These are phyloP conservation scores for Phalaenopsis equestris DNA, from an alignment of 106 monocot genomes.

Conservation along the genomic window DNA sequence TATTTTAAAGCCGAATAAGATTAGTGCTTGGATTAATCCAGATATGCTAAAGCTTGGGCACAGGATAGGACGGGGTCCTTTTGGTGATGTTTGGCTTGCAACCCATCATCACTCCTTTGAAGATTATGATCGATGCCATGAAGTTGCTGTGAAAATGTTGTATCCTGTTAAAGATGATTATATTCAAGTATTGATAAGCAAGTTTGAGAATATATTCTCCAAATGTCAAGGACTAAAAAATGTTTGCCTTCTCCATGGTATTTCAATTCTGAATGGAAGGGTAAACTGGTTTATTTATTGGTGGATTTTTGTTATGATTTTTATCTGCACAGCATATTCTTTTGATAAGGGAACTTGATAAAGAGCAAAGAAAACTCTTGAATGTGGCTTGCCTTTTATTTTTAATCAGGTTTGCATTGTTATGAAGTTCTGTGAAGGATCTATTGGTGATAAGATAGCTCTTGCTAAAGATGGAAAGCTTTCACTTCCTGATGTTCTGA, in stretches of 20 bases:
- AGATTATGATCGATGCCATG: constrained; percentile 74
- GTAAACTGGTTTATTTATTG: constrained; percentile 27
- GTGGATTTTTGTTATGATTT: background rate
- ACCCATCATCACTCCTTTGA: constrained; percentile 53
- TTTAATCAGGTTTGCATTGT: constrained; percentile 59
- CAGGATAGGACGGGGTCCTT: constrained; percentile 89
- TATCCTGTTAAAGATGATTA: constrained; percentile 70
- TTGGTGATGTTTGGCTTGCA: constrained; percentile 97
- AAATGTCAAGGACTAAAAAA: constrained; percentile 53
- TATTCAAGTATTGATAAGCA: constrained; percentile 31
- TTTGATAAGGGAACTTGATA: background rate
- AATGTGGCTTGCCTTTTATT: background rate
- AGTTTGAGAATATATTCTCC: constrained; percentile 53
- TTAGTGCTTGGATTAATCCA: constrained; percentile 63
- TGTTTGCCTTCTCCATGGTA: constrained; percentile 72
- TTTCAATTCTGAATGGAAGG: constrained; percentile 71
- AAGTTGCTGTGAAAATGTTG: constrained; percentile 89
- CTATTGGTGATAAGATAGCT: constrained; percentile 88
- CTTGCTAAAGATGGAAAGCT: constrained; percentile 66
- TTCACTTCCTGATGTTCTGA: constrained; percentile 57
- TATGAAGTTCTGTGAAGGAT: constrained; percentile 94
- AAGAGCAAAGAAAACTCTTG: background rate
- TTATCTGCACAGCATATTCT: constrained; percentile 3
- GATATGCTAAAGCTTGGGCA: constrained; percentile 53
- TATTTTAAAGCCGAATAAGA: constrained; percentile 24